Conservation (phyloP, 192 early-diverging fungal genomes). For the Entomortierella parvispora region DNA sequence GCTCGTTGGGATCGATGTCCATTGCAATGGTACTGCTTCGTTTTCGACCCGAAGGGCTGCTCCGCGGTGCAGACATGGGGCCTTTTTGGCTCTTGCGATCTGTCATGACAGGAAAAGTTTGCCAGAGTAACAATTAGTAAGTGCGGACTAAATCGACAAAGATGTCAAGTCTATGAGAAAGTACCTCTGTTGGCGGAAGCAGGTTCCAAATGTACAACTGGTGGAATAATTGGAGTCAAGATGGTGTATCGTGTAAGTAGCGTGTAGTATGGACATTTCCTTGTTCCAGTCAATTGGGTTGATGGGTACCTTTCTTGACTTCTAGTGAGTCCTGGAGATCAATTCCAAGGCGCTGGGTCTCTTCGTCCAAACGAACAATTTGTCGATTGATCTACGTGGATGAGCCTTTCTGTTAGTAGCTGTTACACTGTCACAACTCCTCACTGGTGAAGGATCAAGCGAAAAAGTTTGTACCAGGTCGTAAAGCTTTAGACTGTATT, state of each 20-base stretch:
- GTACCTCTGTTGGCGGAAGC: conserved; percentile 40
- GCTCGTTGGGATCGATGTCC: conserved; percentile 97
- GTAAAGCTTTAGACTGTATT: conserved; percentile 56
- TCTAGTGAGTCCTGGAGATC: conserved; percentile 42
- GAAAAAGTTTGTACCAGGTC: conserved; percentile 49
- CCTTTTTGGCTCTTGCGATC: conserved; percentile 52
- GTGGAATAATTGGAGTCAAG: neutral
- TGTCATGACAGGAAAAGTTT: neutral
- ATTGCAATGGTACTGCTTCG: conserved; percentile 54
- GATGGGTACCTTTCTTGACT: conserved; percentile 39
- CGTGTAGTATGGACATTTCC: too few species aligned
- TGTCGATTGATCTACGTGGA: conserved; percentile 40
- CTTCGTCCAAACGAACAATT: conserved; percentile 43
- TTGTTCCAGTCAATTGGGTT: too few species aligned
- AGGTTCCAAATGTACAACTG: conserved; percentile 17
- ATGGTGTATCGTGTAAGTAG: neutral
- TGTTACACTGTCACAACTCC: neutral
- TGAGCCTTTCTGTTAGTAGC: neutral
- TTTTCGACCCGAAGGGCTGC: conserved; percentile 40
- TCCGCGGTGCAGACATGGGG: conserved; percentile 33
- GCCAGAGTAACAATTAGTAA: neutral
- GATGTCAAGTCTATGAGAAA: neutral
- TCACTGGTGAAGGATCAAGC: neutral
- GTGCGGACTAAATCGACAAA: neutral
- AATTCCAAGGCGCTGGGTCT: conserved; percentile 42